Conservation (phyloP, 371 early-diverging fungal species). For the Lichtheimia ornata region DNA sequence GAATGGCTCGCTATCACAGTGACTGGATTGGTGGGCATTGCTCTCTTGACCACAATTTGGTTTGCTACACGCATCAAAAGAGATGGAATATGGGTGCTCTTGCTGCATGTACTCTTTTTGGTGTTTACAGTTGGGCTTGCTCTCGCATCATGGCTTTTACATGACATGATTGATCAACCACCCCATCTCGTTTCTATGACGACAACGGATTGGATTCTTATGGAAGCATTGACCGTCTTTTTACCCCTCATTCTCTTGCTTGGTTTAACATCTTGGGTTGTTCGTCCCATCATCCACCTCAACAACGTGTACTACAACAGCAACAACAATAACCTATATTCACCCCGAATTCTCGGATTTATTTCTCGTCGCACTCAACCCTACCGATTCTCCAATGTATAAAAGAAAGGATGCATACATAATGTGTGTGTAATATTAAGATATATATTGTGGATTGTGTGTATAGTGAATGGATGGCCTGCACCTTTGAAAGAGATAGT, state of each 20-base stretch:
- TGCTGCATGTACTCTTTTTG: constrained; percentile 20
- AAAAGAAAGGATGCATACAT: background rate
- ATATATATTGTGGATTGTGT: background rate
- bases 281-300: background rate
- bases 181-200: background rate
- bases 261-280: background rate
- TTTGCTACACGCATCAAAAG: no score
- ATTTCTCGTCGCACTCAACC: no score
- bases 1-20: constrained; percentile 4
- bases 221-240: constrained; percentile 13
- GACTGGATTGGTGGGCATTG: background rate
- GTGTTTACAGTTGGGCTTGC: constrained; percentile 19
- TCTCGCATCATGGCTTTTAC: constrained; percentile 22
- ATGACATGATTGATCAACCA: constrained; percentile 6
- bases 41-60: constrained; percentile 2
- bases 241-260: constrained; percentile 2
- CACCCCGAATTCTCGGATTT: no score
- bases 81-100: background rate
- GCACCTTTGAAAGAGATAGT: background rate
- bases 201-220: background rate
- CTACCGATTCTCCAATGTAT: background rate
- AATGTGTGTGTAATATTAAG: background rate
- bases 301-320: background rate
- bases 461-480: background rate
- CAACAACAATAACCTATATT: background rate